Base-by-base conservation (phyloP, 2,329 filamentous ascomycete genomes). In the Ustulina deusta region DNA sequence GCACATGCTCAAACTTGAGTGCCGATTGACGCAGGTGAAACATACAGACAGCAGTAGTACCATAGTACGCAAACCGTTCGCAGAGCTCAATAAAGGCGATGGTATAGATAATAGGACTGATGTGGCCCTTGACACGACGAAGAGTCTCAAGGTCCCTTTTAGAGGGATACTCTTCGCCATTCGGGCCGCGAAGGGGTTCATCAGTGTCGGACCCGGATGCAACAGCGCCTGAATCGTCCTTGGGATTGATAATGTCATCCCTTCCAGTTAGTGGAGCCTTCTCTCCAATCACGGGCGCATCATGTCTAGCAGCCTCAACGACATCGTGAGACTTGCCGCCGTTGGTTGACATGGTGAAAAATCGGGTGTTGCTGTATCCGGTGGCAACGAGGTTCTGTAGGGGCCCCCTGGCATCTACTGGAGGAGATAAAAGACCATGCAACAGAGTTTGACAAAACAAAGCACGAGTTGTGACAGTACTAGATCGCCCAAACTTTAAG, bases 61-160 rank as follows among this genome's bases (percentile, higher is more conserved):
- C 89, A 74, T 90, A 90, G 80, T 88, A 91, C 20, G 86, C 84
- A 79, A 89, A 89, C 61, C 87, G 85, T 76, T 89, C 87, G 68
- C 82, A 80, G 57, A 73, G 67, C 56, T 73, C 71, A 29, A 71
- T 65, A 17, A 72, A 71, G 9, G 71, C 71, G 34, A 72, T 72
- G 1, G 69, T 71, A 27, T 72, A 72, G 29, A 71, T 69, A 57
- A 71, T 69, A 5, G 64, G 67, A 27, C 61, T 66, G 15, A 72
- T 69, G 11, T 46, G 59, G 32, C 69, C 71, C 58, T 71, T 63
- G 2, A 72, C 71, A n/a, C 71, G 71, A 48, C 71, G 71, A 11
- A 72, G 60, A 7, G 69, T 71, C 55, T 72, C 59, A 17, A 72
- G 66, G 29, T 72, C 71, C 6, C 25, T 44, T 32, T 68, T 68